Conservation (phyloP, 2,329 filamentous ascomycete genomes). For the Phaeosphaeria sp. region DNA sequence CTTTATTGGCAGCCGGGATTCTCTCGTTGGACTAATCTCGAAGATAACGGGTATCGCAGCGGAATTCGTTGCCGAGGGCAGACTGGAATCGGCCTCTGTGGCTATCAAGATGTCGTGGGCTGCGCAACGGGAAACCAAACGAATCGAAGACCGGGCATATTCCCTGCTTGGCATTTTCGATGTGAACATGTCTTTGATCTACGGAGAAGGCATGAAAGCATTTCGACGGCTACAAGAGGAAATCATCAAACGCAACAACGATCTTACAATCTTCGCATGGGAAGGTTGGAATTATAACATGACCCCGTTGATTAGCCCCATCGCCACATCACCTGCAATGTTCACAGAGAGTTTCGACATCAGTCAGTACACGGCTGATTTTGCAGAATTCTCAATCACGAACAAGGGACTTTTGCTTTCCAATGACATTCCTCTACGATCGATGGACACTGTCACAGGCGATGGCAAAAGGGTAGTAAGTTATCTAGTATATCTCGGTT, state of each 20-base stretch:
- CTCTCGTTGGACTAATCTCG: slow-evolving; percentile 3
- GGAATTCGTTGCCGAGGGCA: not conserved
- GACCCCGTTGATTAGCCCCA: not conserved
- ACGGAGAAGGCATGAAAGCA: slow-evolving; percentile 32
- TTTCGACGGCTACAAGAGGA: slow-evolving; percentile 13
- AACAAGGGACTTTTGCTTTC: slow-evolving; percentile 3
- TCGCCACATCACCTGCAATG: not conserved
- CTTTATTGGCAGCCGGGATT: slow-evolving; percentile 4
- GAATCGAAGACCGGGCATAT: slow-evolving; percentile 21
- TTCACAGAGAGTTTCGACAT: not conserved
- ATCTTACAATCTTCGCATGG: slow-evolving; percentile 13
- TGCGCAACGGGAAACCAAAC: slow-evolving; percentile 19
- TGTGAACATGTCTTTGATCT: slow-evolving; percentile 33
- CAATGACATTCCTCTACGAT: not conserved
- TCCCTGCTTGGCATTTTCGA: slow-evolving; percentile 23
- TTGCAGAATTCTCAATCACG: slow-evolving; percentile 3
- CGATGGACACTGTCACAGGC: not conserved
- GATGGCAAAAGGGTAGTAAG: not conserved
- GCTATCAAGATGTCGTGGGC: slow-evolving; percentile 28
- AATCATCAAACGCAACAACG: slow-evolving; percentile 9
- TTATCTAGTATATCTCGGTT: not conserved
- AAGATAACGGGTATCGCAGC: slow-evolving; percentile 9
- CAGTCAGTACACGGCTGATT: not conserved
- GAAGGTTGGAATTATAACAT: not conserved
- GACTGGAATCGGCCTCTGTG: slow-evolving; percentile 8